Evolutionary conservation across 1,284 basidiomycete genomes (phyloP).

Genomic region (Cryptococcus sp.): DNA sequence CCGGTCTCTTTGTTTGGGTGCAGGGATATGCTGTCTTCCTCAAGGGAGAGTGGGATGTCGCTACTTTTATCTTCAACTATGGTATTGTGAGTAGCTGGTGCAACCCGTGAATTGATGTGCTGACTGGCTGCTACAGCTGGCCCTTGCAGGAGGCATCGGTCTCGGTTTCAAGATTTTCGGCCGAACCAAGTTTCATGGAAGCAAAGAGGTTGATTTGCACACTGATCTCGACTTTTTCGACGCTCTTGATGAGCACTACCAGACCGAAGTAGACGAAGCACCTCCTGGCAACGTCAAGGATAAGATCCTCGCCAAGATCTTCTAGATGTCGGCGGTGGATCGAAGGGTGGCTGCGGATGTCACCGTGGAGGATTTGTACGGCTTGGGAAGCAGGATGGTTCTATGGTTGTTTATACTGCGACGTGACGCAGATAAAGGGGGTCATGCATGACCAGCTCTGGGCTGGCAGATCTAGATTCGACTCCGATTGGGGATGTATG

Average conservation of each 20-base stretch:
- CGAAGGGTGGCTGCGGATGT: too few relatives aligned
- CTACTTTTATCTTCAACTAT: constrained; percentile 34
- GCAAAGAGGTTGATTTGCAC: constrained; percentile 23
- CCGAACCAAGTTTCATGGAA: constrained; percentile 19
- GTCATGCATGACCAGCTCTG: too few relatives aligned
- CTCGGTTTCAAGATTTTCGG: constrained; percentile 28
- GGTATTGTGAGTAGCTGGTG: constrained; percentile 21
- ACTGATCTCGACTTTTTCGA: constrained; percentile 30
- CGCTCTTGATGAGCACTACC: constrained; percentile 19
- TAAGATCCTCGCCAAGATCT: constrained; percentile 24
- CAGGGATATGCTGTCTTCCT: constrained; percentile 33
- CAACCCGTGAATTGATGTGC: not conserved
- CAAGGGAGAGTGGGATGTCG: constrained; percentile 23
- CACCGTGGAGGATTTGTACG: too few relatives aligned
- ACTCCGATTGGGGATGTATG: too few relatives aligned
- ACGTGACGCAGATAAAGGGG: too few relatives aligned
- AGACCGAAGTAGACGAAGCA: constrained; percentile 15
- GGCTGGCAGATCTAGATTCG: too few relatives aligned
- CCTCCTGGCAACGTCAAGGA: constrained; percentile 18
- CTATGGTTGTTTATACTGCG: too few relatives aligned
- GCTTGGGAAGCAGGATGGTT: too few relatives aligned
- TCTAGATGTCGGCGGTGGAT: constrained; percentile 7
- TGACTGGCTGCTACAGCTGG: constrained; percentile 12
- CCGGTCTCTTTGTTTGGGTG: constrained; percentile 23
- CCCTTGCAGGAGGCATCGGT: constrained; percentile 26